A percentile compares a stretch with the other conserved stretches of the same genome.
Evolutionary conservation across 345 rosid species (phyloP).

Genomic region (Erodium maritimum): DNA sequence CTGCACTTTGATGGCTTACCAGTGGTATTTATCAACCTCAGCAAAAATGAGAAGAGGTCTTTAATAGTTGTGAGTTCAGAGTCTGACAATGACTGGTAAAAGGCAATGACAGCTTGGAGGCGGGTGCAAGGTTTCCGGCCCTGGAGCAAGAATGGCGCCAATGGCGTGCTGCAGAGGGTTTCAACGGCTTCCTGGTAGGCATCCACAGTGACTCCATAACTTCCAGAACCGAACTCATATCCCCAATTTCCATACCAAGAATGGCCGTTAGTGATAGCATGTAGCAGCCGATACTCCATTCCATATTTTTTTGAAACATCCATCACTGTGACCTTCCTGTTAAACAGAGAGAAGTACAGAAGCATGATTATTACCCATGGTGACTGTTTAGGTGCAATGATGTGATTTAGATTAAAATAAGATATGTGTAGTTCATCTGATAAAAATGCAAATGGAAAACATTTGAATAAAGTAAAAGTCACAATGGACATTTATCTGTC

Average conservation of each 20-base stretch:
- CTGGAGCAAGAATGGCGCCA: constrained; percentile 31
- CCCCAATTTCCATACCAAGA: constrained; percentile 74
- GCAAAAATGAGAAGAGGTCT: constrained; percentile 48
- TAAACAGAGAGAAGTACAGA: background rate
- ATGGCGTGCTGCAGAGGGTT: constrained; percentile 32
- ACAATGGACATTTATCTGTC: too few relatives aligned
- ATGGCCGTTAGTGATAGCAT: constrained; percentile 39
- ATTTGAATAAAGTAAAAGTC: too few relatives aligned
- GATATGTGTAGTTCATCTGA: too few relatives aligned
- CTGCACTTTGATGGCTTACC: background rate
- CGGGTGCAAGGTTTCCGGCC: constrained; percentile 27
- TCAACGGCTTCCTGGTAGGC: constrained; percentile 35
- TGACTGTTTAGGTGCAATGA: too few relatives aligned
- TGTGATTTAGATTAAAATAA: too few relatives aligned
- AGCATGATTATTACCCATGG: background rate
- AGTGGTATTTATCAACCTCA: constrained; percentile 26
- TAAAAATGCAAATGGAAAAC: too few relatives aligned
- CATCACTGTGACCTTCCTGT: constrained; percentile 61
- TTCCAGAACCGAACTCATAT: constrained; percentile 48
- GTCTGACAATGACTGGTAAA: constrained; percentile 40
- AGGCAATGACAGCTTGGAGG: constrained; percentile 34
- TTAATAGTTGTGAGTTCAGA: constrained; percentile 36
- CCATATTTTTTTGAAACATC: constrained; percentile 63
- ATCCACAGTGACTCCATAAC: constrained; percentile 44
- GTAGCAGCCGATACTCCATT: constrained; percentile 46